Conservation (phyloP, 129 eudicot species). For the Ambrosia trifida region DNA sequence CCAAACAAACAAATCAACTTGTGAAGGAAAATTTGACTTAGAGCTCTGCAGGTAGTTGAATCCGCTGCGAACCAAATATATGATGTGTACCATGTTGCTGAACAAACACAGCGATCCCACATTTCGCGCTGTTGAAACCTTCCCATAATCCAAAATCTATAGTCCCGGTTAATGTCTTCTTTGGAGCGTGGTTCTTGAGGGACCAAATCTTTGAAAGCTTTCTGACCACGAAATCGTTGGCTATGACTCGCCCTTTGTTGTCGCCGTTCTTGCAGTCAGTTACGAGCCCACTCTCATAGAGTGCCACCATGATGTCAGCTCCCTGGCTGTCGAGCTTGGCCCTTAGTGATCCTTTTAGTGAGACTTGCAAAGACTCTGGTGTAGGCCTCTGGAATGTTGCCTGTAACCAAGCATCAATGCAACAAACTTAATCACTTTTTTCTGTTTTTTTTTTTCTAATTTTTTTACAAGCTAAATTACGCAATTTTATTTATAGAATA, state of each 20-base stretch:
- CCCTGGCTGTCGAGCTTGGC: constrained; percentile 52
- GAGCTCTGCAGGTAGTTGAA: constrained; percentile 49
- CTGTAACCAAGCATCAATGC: constrained; percentile 30
- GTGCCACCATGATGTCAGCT: constrained; percentile 71
- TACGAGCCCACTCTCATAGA: constrained; percentile 69
- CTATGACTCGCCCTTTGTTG: constrained; percentile 68
- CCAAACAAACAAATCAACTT: constrained; percentile 18
- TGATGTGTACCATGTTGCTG: constrained; percentile 56
- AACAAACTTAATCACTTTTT: not conserved
- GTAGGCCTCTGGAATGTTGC: constrained; percentile 61
- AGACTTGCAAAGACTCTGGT: constrained; percentile 59
- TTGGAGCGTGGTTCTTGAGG: constrained; percentile 52
- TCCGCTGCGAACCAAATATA: constrained; percentile 62
- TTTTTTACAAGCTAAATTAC: too few species aligned
- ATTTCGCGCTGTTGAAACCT: constrained; percentile 60
- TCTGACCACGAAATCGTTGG: constrained; percentile 83
- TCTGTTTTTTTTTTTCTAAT: too few species aligned
- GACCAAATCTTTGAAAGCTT: constrained; percentile 67
- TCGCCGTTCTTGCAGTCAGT: constrained; percentile 69
- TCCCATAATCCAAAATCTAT: constrained; percentile 71
- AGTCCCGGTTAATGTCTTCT: constrained; percentile 61
- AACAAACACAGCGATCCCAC: constrained; percentile 63
- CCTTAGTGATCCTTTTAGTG: constrained; percentile 63
- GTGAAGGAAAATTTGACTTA: constrained; percentile 19
- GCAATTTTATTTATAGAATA: too few species aligned